Evolutionary conservation across 768 basidiomycete species (phyloP), one percentile per base, ranked within the genome.

Genomic region (Russula virescens): DNA sequence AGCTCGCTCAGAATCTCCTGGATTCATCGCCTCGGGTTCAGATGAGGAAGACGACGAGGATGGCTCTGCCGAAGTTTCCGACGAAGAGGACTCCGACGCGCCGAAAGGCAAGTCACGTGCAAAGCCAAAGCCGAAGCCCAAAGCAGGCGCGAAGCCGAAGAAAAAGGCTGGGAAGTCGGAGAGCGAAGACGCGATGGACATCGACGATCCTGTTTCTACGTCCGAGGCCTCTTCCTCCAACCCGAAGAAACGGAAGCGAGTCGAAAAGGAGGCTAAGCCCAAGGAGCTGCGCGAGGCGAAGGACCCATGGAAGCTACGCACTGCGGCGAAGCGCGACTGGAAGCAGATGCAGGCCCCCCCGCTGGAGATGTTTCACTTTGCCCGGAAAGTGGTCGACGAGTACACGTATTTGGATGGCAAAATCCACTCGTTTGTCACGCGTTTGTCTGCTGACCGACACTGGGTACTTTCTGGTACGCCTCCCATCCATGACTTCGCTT

Each of bases 401-500:
- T 98, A 95, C 73, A 95, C 94, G 1, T 97, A 98, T 69, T 80
- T 95, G 25, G 85, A 87, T 26, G 91, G 89, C 58, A 86, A 89
- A 68, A 80, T 86, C 8, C 88, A 90, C 64, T 80, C 90, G 3
- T 79, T 94, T 68, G 81, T 96, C 42, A 91, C 90, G 3, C 82
- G 81, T 52, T 74, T 95, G 23, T 83, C 84, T 13, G 87, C 91
- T 0, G 85, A 88, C 54, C 81, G 91, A 48, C 88, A 87, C 59
- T 98, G 95, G 95, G 91, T 98, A 7, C 80, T 98, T n/a, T 98
- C 95, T 2, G 95, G 95, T 14, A 98, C 95, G 25, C 95, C 95
- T 9, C 94, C 94, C 0, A 87, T 93, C 58, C 87, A 89, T 61
- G 91, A 95, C 72, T 97, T 98, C 71, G 87, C 84, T 1, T 86